Conservation (phyloP, 75 land plant species). For the Picea sitchensis region DNA sequence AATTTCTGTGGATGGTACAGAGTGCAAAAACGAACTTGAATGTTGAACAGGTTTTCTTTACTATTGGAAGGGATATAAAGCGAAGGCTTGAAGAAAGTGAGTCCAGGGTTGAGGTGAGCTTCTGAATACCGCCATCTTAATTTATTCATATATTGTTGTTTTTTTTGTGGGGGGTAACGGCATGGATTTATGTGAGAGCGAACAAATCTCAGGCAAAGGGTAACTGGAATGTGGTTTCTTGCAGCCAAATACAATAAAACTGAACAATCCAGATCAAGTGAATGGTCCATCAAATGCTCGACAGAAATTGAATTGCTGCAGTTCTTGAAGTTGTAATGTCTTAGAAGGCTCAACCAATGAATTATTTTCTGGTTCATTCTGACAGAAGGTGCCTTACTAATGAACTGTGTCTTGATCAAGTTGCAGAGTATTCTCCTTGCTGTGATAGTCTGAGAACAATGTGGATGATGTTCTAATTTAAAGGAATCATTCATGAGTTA, state of each 20-base stretch:
- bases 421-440: no score
- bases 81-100: constrained; percentile 78
- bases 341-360: no score
- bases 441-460: no score
- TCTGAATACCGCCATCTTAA: no score
- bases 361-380: no score
- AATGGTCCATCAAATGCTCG: constrained; percentile 16
- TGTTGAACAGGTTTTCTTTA: constrained; percentile 79
- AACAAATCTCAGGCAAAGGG: background rate
- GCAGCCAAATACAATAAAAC: constrained; percentile 38
- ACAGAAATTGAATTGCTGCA: constrained; percentile 44
- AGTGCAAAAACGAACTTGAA: constrained; percentile 88
- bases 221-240: background rate
- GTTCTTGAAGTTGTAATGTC: constrained; percentile 17
- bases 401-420: no score
- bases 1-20: constrained; percentile 23
- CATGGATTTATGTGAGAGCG: background rate
- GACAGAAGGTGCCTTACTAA: no score
- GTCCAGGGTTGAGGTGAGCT: constrained; percentile 60
- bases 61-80: constrained; percentile 85
- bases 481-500: no score
- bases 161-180: no score
- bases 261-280: constrained; percentile 27
- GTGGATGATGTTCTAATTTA: no score
- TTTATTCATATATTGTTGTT: background rate